These are phyloP conservation scores for Helianthus annuus DNA, from an alignment of 129 eudicot genomes.

Conservation along the genomic window HanXRQr2.0-SUNRISE NC_035437.2:163955782-163956281, in stretches of 20 bases:
- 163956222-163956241: conserved; percentile 22
- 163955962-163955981: too few species aligned
- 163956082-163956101: conserved; percentile 11
- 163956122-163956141: not conserved
- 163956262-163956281: conserved; percentile 43
- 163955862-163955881: conserved; percentile 12
- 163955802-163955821: too few species aligned
- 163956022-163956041: too few species aligned
- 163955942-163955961: too few species aligned
- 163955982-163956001: too few species aligned
- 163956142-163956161: conserved; percentile 24
- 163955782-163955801: too few species aligned
- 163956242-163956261: conserved; percentile 44
- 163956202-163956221: conserved; percentile 27
- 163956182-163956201: conserved; percentile 47
- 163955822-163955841: too few species aligned
- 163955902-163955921: not conserved
- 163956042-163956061: not conserved
- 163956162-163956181: conserved; percentile 27
- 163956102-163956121: conserved; percentile 7
- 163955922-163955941: too few species aligned
- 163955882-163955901: not conserved
- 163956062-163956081: conserved; percentile 5
- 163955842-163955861: not conserved
- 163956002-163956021: too few species aligned